Base-by-base conservation (phyloP, 768 basidiomycete genomes). In the Pleurotus eryngii region DNA sequence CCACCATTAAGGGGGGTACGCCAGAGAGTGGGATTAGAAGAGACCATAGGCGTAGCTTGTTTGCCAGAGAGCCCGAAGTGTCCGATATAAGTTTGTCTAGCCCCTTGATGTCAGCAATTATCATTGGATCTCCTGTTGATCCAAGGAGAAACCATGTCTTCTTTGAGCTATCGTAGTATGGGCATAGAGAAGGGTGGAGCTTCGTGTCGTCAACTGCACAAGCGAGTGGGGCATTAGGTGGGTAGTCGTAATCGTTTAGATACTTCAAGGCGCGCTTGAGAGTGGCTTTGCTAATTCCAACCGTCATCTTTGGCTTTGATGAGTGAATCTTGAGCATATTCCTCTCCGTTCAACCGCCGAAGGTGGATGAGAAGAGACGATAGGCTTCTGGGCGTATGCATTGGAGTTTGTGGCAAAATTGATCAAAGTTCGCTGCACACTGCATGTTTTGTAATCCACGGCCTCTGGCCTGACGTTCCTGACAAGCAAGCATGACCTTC, bases 131-230 rank as follows among this genome's bases (percentile, higher is more conserved):
- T 5, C 54, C 65, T 0, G 50, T 49, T 2, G 49, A 57, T 0
- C 73, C 72, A 35, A 74, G 37, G 3, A 75, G 38, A 43, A 60
- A 70, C 48, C 65, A 61, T 0, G 12, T 15, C 3, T 70, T 43
- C 1, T 59, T 37, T 0, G 50, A 42, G 0, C 7, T 4, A 56
- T 74, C 70, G 27, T 54, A 73, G 54, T 65, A 71, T 0, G 65
- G 61, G 0, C 64, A 61, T 15, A 68, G 61, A 0, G 61, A 56
- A 0, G 63, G 47, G 18, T 62, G 59, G 0, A 75, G 64, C 56
- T 75, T 73, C 0, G 72, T 72, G 47, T 77, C 75, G 53, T 77
- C 73, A 24, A 70, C 72, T 47, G 64, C 64, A 0, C 75, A 54
- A 2, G 55, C 64, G 27, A 68, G 45, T 1, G 70, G 71, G 0